Conservation (phyloP, 257 asterid genomes). For the Forsythia viridissima region DNA sequence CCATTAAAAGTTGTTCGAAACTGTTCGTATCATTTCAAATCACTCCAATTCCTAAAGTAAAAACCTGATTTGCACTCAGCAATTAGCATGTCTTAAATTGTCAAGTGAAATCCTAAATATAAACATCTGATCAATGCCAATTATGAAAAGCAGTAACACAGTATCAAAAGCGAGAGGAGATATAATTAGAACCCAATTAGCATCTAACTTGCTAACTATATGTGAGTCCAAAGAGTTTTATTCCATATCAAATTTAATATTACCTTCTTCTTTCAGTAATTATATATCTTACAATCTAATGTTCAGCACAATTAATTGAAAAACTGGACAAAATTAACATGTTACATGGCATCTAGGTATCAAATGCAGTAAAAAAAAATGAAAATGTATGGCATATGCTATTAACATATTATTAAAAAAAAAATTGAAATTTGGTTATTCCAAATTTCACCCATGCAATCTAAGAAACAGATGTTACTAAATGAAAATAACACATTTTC, state of each 20-base stretch:
- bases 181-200: background rate
- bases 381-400: too few species aligned
- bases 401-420: too few species aligned
- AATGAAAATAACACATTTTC: too few species aligned
- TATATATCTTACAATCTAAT: conserved; percentile 4
- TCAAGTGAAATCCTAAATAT: background rate
- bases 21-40: background rate
- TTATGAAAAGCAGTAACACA: background rate
- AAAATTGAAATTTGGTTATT: too few species aligned
- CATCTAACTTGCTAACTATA: background rate
- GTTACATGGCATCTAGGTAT: too few species aligned
- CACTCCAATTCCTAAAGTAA: background rate
- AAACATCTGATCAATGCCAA: background rate
- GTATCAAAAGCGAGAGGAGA: background rate
- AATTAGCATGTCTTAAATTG: background rate
- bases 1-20: background rate
- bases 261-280: conserved; percentile 13
- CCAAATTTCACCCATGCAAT: too few species aligned
- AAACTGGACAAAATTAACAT: too few species aligned
- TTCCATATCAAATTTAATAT: conserved; percentile 13
- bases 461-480: too few species aligned
- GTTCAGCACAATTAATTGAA: too few species aligned
- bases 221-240: conserved; percentile 7
- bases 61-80: background rate
- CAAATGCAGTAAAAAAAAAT: too few species aligned